phyloP scores from a whole-genome alignment of 495 filamentous ascomycete genomes.

The Penicillium goetzii region DNA sequence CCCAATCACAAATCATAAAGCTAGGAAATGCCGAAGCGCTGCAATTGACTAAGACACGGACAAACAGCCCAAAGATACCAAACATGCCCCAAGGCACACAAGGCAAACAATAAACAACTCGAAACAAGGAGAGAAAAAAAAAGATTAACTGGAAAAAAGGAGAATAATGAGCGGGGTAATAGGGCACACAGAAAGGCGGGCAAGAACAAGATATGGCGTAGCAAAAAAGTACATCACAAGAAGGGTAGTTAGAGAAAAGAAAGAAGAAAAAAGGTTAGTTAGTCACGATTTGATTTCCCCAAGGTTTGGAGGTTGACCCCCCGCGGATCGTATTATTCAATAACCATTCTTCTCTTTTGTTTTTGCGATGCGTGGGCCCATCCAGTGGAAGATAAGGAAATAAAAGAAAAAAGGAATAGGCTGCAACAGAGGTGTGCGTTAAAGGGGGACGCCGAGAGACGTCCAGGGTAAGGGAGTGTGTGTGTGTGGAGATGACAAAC shows the following conservation, averaged over 20 bases:
- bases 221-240: conserved; percentile 59
- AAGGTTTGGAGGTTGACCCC: conserved; percentile 23
- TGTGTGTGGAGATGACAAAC: conserved; percentile 41
- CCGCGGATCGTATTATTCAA: conserved; percentile 37
- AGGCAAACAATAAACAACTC: not conserved
- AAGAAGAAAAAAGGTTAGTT: not conserved
- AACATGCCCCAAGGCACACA: conserved; percentile 20
- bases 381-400: conserved; percentile 33
- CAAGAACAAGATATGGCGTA: conserved; percentile 54
- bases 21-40: conserved; percentile 37
- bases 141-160: conserved; percentile 24
- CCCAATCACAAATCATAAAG: not conserved
- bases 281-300: conserved; percentile 21
- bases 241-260: conserved; percentile 45
- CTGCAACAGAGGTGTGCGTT: conserved; percentile 21
- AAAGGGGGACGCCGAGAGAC: conserved; percentile 6
- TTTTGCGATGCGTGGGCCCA: conserved; percentile 37
- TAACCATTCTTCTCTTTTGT: conserved; percentile 29
- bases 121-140: conserved; percentile 20
- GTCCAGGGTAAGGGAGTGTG: conserved; percentile 3
- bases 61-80: conserved; percentile 25
- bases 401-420: conserved; percentile 18
- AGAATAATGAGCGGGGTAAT: conserved; percentile 36
- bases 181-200: conserved; percentile 44
- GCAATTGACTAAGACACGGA: conserved; percentile 40